Evolutionary conservation across 768 basidiomycete genomes (phyloP), one percentile per base, ranked within the genome.

Genomic region (Amanita muscaria): DNA sequence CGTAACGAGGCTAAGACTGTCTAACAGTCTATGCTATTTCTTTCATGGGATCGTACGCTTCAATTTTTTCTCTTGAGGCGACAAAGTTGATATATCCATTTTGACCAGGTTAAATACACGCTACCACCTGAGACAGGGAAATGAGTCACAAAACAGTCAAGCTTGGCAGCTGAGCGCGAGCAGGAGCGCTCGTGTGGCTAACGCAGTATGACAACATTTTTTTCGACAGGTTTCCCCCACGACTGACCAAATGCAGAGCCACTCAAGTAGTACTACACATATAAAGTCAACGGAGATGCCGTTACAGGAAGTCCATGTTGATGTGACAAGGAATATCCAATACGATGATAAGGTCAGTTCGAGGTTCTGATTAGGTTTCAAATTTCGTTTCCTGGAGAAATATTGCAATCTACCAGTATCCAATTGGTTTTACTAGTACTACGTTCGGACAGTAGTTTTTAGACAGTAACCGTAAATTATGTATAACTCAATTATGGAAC

Each of bases 21-120:
- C 12, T 35, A 75, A 29, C 6, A 29, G 73, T 74, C 33, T 75
- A 75, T 29, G 68, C 71, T 8, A 75, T 70, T 46, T 68, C 64
- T 15, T 53, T 69, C 12, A 59, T 75, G 3, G 67, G 67, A 11
- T 63, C 68, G 58, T 59, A 27, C 10, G 58, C 47, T 27, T 16
- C 14, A 33, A 27, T 23, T 36, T 2, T 27, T 5, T 11, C 5
- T 10, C 10, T 6, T 29, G 15, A 8, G 1, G 4, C 11, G 8
- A 34, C 22, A 19, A 45, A 18, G 4, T 22, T 42, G 24, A 19
- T 18, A 31, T 4, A 1, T 18, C 27, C 23, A 15, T 12, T 1
- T 23, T n/a, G 1, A 5, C 21, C 24, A 59, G 57, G 3, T 41
- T 59, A 14, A 56, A 59, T 42, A 51, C 52, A 14, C 55, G 57